A percentile compares a stretch with the other conserved stretches of the same genome.
Conservation (phyloP, 441 rosid genomes). For the Cnidoscolus chayamansa region DNA sequence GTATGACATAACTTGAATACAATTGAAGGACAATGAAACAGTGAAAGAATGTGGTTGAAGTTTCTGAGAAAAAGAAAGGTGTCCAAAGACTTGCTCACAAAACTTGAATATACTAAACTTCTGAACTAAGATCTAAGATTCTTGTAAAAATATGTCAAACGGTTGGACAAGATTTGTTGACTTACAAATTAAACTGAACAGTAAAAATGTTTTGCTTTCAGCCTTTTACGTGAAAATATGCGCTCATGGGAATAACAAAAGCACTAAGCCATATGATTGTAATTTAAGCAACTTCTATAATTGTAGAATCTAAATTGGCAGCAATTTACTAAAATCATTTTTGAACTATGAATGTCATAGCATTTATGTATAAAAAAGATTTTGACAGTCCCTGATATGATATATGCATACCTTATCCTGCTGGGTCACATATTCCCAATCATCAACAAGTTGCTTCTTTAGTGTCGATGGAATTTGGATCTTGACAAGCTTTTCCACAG, state of each 20-base stretch:
- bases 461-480: conserved; percentile 81
- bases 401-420: conserved; percentile 63
- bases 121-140: background rate
- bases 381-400: background rate
- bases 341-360: background rate
- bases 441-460: conserved; percentile 85
- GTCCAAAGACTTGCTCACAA: conserved; percentile 2
- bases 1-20: background rate
- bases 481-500: conserved; percentile 69
- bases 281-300: background rate
- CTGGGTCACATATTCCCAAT: conserved; percentile 74
- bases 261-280: no score
- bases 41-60: background rate
- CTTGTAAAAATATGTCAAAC: background rate
- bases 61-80: background rate
- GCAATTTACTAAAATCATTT: background rate
- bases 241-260: background rate
- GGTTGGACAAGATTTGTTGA: background rate
- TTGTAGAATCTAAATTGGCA: background rate
- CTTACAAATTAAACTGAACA: background rate
- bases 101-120: background rate
- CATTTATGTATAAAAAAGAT: background rate
- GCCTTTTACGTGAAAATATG: background rate
- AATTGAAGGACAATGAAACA: background rate
- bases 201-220: background rate